Conservation (phyloP, 306 rosid genomes). For the Prunus dulcis region DNA sequence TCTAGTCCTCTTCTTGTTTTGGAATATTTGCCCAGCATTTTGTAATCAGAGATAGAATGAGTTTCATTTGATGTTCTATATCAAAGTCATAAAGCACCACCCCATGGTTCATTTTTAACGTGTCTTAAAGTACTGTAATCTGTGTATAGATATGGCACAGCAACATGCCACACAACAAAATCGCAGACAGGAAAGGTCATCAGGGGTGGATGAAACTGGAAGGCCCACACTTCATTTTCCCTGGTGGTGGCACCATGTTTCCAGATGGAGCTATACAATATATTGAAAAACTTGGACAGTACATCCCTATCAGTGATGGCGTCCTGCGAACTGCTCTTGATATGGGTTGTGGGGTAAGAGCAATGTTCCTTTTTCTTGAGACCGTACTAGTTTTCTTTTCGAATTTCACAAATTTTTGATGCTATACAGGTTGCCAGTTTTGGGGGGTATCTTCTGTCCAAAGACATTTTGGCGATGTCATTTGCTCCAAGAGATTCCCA, state of each 20-base stretch:
- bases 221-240: constrained; percentile 87
- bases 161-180: constrained; percentile 97
- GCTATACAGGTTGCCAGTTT: constrained; percentile 90
- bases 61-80: background rate
- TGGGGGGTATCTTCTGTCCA: constrained; percentile 78
- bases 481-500: constrained; percentile 99
- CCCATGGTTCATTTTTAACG: constrained; percentile 4
- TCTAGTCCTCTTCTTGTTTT: background rate
- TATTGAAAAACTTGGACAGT: constrained; percentile 87
- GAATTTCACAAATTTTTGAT: constrained; percentile 9
- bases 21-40: background rate
- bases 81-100: background rate
- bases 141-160: constrained; percentile 77
- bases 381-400: constrained; percentile 11
- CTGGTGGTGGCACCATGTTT: constrained; percentile 99
- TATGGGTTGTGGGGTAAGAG: constrained; percentile 97
- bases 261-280: constrained; percentile 96
- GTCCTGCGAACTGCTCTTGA: constrained; percentile 89
- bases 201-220: constrained; percentile 99
- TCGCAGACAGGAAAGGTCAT: constrained; percentile 98
- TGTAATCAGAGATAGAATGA: background rate
- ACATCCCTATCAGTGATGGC: constrained; percentile 74
- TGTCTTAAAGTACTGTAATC: constrained; percentile 13
- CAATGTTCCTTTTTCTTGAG: constrained; percentile 18
- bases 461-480: constrained; percentile 74